Base-by-base conservation (phyloP, 2,329 filamentous ascomycete species). In the Ilyonectria robusta region DNA sequence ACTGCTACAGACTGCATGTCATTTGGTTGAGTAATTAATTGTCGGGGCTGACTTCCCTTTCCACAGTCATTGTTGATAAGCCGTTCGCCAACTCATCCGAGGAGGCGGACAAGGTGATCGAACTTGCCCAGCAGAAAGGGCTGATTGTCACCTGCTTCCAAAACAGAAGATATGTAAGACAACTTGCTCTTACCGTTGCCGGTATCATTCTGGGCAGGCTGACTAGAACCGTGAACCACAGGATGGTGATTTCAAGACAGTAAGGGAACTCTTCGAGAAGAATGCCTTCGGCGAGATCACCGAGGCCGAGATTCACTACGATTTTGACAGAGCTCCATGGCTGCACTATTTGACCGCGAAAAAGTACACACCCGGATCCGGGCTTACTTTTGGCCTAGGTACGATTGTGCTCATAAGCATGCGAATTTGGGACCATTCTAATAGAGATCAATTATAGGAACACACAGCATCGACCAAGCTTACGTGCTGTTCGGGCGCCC, bases 251-350 rank as follows among this genome's bases (percentile, higher is more conserved):
- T 75, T 73, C 6, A 62, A 59, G 10, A 73, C 72, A 3, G 64
- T 75, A 0, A 66, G 63, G 3, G 54, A 67, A 4, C 60, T 75
- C 0, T 19, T 72, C 0, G 48, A 63, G 0, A 63, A 69, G 17
- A 65, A 63, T 8, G 72, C 72, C 15, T 23, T 75, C 0, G 91
- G 91, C 17, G 84, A 89, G 2, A 81, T 92, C 55, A 86, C 86
- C 42, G 91, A 92, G 70, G 92, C 89, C 57, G 87, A 92, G 71
- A 86, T 89, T 3, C 89, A 92, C 77, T 92, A 91, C 65, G 91
- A 93, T 73, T 87, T 85, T 44, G 82, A 83, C 40, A 78, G 78
- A 0, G 80, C 84, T 0, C 48, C 74, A 1, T 85, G 83, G 83
- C 70, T 84, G 0, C 64, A 74, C 0, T 59, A 48, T 0, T 80